phyloP scores from a whole-genome alignment of 768 basidiomycete species.

The Macrolepiota dolichaula region DNA sequence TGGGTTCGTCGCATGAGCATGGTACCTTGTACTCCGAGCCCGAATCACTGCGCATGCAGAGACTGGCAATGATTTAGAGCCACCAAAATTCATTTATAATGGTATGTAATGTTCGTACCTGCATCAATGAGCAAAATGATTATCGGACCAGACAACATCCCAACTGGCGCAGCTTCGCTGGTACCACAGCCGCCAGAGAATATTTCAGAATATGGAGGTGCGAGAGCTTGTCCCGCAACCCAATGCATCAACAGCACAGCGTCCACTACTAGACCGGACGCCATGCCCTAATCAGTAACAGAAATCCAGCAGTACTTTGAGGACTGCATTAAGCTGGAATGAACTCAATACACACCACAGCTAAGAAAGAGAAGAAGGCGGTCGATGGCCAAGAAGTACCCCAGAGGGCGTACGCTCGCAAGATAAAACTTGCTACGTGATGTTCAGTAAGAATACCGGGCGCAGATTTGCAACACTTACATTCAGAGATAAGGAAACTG shows the following conservation, averaged over 20 bases:
- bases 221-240: background rate
- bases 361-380: background rate
- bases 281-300: background rate
- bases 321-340: slow-evolving; percentile 4
- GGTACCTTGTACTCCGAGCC: too few species aligned
- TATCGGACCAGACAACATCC: too few species aligned
- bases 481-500: background rate
- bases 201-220: background rate
- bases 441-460: background rate
- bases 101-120: too few species aligned
- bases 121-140: too few species aligned
- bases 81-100: too few species aligned
- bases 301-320: background rate
- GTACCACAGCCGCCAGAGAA: too few species aligned
- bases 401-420: background rate
- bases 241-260: background rate
- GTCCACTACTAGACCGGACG: background rate
- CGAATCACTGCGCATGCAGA: too few species aligned
- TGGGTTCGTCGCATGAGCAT: too few species aligned
- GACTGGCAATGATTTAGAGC: too few species aligned
- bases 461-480: background rate
- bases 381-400: background rate
- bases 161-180: too few species aligned
- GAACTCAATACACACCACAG: background rate
- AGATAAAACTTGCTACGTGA: background rate